These are phyloP conservation scores for Penicillium psychrosexuale DNA, from an alignment of 2,329 filamentous ascomycete species.

Conservation along the genomic window DNA sequence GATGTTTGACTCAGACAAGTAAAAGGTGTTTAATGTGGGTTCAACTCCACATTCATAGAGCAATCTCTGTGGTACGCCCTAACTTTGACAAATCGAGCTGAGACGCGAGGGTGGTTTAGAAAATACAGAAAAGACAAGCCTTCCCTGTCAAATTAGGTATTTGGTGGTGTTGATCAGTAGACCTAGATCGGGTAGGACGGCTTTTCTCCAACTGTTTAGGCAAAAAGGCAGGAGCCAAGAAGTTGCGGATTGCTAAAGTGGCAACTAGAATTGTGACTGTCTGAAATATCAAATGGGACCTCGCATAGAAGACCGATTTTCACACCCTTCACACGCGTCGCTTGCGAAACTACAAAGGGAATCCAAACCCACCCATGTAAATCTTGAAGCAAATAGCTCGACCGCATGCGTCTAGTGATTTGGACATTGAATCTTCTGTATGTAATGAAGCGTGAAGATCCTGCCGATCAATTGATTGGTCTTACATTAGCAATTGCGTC, in stretches of 20 bases:
- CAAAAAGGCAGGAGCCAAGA: conserved; percentile 11
- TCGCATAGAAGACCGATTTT: conserved; percentile 5
- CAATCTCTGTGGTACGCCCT: conserved; percentile 16
- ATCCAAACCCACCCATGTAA: not conserved
- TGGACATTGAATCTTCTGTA: not conserved
- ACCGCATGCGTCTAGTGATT: conserved; percentile 3
- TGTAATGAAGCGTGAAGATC: not conserved
- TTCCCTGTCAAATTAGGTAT: conserved; percentile 14
- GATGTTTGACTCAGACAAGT: conserved; percentile 14
- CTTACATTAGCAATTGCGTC: not conserved
- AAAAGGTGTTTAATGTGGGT: conserved; percentile 14
- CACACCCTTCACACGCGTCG: not conserved
- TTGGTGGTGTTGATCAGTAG: conserved; percentile 17
- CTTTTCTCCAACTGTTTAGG: conserved; percentile 13
- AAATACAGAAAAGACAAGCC: conserved; percentile 10
- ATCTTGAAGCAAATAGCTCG: not conserved
- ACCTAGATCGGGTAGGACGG: conserved; percentile 22
- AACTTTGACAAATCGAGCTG: conserved; percentile 7
- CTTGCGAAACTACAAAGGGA: not conserved
- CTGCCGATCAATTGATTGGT: conserved; percentile 6
- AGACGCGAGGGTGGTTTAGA: conserved; percentile 8
- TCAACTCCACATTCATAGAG: conserved; percentile 14
- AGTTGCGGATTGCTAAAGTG: conserved; percentile 9
- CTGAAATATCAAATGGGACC: conserved; percentile 2
- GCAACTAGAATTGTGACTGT: conserved; percentile 6